Conservation (phyloP, 345 rosid species). For the Tarenaya hassleriana region DNA sequence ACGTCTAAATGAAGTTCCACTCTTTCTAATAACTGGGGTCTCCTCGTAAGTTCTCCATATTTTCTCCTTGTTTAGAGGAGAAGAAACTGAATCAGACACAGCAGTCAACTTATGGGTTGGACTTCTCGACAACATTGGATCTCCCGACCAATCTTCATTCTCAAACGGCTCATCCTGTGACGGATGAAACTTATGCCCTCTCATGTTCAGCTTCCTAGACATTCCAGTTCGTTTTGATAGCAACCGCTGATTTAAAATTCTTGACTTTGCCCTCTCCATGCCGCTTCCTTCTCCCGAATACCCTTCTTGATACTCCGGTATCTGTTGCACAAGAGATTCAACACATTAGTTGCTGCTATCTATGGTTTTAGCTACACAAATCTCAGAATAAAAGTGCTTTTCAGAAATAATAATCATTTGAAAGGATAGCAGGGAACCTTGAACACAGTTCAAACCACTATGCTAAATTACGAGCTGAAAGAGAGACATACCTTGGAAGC, state of each 20-base stretch:
- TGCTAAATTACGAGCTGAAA: slow-evolving; percentile 1
- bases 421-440: too few relatives aligned
- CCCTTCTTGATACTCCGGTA: slow-evolving; percentile 32
- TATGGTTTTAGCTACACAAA: slow-evolving; percentile 6
- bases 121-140: slow-evolving; percentile 31
- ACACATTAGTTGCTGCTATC: background rate
- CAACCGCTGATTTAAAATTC: slow-evolving; percentile 52
- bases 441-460: background rate
- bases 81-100: slow-evolving; percentile 32
- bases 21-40: slow-evolving; percentile 16
- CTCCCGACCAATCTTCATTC: slow-evolving; percentile 36
- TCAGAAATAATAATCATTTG: too few relatives aligned
- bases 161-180: slow-evolving; percentile 42
- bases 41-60: slow-evolving; percentile 26
- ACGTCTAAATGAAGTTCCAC: slow-evolving; percentile 2
- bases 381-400: too few relatives aligned
- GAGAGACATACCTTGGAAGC: slow-evolving; percentile 50
- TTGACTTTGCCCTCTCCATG: slow-evolving; percentile 32
- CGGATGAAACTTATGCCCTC: slow-evolving; percentile 38
- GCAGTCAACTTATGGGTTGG: slow-evolving; percentile 29
- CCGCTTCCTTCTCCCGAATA: slow-evolving; percentile 33
- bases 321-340: slow-evolving; percentile 18
- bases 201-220: slow-evolving; percentile 40
- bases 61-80: slow-evolving; percentile 30
- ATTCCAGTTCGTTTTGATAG: slow-evolving; percentile 53